Evolutionary conservation across 257 asterid genomes (phyloP), one percentile per base, ranked within the genome.

Genomic region (Catharanthus roseus): DNA sequence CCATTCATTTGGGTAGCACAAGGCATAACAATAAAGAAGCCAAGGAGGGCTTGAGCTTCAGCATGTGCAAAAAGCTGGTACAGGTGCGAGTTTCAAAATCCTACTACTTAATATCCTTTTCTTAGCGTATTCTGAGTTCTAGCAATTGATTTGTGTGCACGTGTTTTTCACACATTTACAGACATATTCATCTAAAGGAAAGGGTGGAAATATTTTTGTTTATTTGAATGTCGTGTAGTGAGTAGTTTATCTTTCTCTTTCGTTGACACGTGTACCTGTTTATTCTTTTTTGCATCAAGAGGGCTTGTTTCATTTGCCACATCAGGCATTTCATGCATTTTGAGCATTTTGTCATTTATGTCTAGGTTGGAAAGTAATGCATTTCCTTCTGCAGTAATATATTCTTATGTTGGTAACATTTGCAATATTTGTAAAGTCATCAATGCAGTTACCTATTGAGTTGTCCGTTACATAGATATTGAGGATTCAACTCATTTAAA

Each of bases 41-140:
- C 60, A 83, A 77, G 61, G 83, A 77, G 75, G 83, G 85, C 65
- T 71, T 83, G 77, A 83, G 87, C 77, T 83, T 77, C 76, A 83
- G 71, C 75, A 83, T 80, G 87, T 83, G 85, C 81, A 80, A 78
- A 72, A 83, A 83, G 69, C 85, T 83, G 39, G 87, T 83, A 63
- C 82, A 77, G 87, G 87, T 83, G 42, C 72, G 80, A 60, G 55
- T 26, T 26, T 69, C 66, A n/a, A n/a, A n/a, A 19, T 57, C 29
- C 13, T 45, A 1, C 39, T 21, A 28, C 39, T 61, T 61, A 58
- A n/a, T 71, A 58, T 67, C 44, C 45, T 33, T 24, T 36, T 9
- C 3, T 47, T n/a, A 50, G 61, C 75, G 41, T 47, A 55, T 73
- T 74, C 49, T 13, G 16, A 19, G 50, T 58, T 66, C 29, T 31